Percentiles rank a stretch among this genome's conserved stretches.
Evolutionary conservation across 371 early-diverging fungal species (phyloP).

Genomic region (Saksenaea vasiformis): DNA sequence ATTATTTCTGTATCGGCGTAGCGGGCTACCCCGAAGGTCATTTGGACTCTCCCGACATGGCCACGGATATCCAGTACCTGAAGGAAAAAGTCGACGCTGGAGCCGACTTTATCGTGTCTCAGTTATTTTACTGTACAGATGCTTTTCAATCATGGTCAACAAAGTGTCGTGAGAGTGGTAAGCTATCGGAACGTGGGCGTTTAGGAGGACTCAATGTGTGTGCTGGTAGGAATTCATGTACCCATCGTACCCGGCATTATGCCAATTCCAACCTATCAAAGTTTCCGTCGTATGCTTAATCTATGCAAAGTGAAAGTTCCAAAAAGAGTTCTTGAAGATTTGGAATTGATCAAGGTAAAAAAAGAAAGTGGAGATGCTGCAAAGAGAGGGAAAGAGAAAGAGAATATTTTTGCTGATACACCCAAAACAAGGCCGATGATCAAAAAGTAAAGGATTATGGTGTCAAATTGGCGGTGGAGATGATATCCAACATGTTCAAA

Average conservation of each 20-base stretch:
- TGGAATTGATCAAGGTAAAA: conserved; percentile 79
- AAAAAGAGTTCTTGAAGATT: conserved; percentile 52
- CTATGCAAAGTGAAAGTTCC: conserved; percentile 86
- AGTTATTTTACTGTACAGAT: conserved; percentile 88
- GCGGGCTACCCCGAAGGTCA: conserved; percentile 98
- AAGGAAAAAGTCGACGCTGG: conserved; percentile 90
- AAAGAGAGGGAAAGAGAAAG: neutral
- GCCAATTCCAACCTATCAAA: conserved; percentile 91
- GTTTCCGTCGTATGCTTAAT: conserved; percentile 86
- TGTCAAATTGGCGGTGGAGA: conserved; percentile 70
- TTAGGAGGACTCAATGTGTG: neutral
- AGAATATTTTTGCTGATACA: neutral
- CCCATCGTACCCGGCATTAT: conserved; percentile 95
- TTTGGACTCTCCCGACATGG: conserved; percentile 65
- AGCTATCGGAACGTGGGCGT: neutral
- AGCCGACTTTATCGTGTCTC: conserved; percentile 94
- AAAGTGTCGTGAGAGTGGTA: conserved; percentile 63
- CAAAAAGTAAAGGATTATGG: conserved; percentile 94
- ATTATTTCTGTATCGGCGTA: conserved; percentile 95
- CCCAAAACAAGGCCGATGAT: conserved; percentile 76
- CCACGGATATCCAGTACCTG: conserved; percentile 59
- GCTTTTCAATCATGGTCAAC: conserved; percentile 77
- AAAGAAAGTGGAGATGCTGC: neutral
- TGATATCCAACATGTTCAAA: conserved; percentile 63
- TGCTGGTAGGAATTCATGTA: conserved; percentile 69